Base-by-base conservation (phyloP, 352 stramenopile species). In the Phytophthora boehmeriae region DNA sequence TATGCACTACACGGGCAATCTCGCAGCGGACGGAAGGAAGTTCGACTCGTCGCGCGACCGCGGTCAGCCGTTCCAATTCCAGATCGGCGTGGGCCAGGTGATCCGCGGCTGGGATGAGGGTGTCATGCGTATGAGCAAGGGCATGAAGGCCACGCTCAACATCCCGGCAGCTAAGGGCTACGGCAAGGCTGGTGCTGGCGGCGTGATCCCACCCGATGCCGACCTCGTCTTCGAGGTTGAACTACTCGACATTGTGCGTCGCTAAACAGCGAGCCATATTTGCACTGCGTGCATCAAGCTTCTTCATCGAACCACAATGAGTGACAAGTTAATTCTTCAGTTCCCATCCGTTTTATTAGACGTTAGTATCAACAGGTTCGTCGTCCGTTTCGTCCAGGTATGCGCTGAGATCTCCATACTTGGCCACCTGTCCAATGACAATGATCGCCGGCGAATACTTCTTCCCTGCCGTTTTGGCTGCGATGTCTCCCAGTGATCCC, bases 71-170 rank as follows among this genome's bases (percentile, higher is more conserved):
- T 95, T 95, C 68, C 68, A 89, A 66, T 95, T 95, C 68, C 72
- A 81, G 45, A 87, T 95, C 43, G 84, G 84, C 32, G 73, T 89
- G 11, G 86, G 83, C 8, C 83, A 97, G 66, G 94, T 98, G 11
- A 98, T 98, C 72, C 84, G 94, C 61, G 95, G 95, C 41, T 99
- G 93, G 95, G 95, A 98, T 68, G 90, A 98, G 62, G 88, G 95
- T 17, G 93, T 99, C 23, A 80, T 97, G 75, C 76, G 92, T 71
- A 98, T 99, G 96, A 97, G 79, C 56, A 89, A 98, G 46, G 95
- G 96, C 23, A 92, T 98, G 78, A 96, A 93, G 61, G 91, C 95
- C 0, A 82, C 87, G 17, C 80, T 99, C 5, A 67, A 86, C 45
- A 98, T 98, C 60, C 92, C 96, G 6, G 67, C 79, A 19, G 91